These are phyloP conservation scores for Magnusiomyces ingens DNA, from an alignment of 1,139 yeast species.

Conservation along the genomic window DNA sequence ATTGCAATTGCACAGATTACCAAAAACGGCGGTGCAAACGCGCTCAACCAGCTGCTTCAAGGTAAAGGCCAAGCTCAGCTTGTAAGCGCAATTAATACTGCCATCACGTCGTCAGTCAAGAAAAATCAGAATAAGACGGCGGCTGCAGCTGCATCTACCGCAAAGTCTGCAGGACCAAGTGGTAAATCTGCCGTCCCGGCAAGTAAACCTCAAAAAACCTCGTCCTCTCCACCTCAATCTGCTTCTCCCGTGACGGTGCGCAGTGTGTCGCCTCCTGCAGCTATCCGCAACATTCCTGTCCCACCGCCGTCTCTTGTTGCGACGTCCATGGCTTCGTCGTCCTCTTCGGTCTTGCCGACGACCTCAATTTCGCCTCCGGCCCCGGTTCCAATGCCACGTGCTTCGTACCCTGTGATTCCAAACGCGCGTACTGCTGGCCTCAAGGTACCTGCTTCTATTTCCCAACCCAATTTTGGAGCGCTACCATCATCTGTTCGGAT, in stretches of 20 bases:
- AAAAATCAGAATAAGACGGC: slow-evolving; percentile 13
- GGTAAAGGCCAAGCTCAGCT: slow-evolving; percentile 86
- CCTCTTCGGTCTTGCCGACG: slow-evolving; percentile 13
- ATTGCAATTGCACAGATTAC: slow-evolving; percentile 92
- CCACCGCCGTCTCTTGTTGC: slow-evolving; percentile 10
- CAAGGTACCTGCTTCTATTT: slow-evolving; percentile 4
- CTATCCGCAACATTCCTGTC: neutral
- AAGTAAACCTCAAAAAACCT: slow-evolving; percentile 17
- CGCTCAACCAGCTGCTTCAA: slow-evolving; percentile 60
- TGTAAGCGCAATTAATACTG: slow-evolving; percentile 74
- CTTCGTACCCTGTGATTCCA: neutral
- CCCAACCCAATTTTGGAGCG: neutral
- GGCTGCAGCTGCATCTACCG: slow-evolving; percentile 14
- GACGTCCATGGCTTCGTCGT: slow-evolving; percentile 6
- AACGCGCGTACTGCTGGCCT: neutral
- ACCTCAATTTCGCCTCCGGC: slow-evolving; percentile 11
- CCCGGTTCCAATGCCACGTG: slow-evolving; percentile 6
- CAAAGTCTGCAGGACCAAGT: slow-evolving; percentile 22
- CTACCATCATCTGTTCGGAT: neutral
- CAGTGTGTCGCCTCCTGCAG: slow-evolving; percentile 1
- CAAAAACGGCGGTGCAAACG: slow-evolving; percentile 59
- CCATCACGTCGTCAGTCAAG: slow-evolving; percentile 48
- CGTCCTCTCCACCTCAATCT: slow-evolving; percentile 3
- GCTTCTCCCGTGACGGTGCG: neutral
- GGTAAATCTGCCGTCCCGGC: slow-evolving; percentile 19